Evolutionary conservation across 108 stramenopile genomes (phyloP), one percentile per base, ranked within the genome.

Genomic region (Conticribra guillardii): DNA sequence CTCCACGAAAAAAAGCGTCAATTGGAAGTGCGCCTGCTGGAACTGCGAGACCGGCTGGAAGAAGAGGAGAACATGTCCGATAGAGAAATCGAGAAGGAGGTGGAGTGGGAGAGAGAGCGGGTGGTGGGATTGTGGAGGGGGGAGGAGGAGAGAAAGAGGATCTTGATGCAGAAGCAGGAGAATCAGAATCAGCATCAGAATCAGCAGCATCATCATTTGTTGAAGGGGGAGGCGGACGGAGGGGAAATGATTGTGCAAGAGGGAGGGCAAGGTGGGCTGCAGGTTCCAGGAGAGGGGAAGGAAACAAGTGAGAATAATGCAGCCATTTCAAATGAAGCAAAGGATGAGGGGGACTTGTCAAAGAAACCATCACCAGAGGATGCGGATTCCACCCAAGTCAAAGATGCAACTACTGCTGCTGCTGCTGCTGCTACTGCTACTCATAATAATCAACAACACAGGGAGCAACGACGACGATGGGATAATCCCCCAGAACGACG

Each of bases 11-110:
- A 81, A 57, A 80, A 77, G 26, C 80, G 91, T 4, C 69, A 67
- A 53, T 47, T 96, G 47, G 95, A 96, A 67, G 87, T 86, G 48
- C 58, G 75, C 8, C 53, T 96, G 65, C 53, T 96, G 75, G 89
- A 90, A 32, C 33, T 89, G 66, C 80, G 89, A 21, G 89, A 93
- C 63, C 79, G 81, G 4, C 45, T 93, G 65, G 95, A 96, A 69
- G 87, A 89, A 26, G 33, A 68, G 56, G 86, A 84, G 30, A 62
- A 59, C 7, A 58, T 82, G 62, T 50, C 59, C 1, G 82, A 82
- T 8, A 71, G 72, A 15, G 84, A 93, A 55, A 89, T 96, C 59
- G 89, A 92, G 51, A 52, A 61, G 48, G 77, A 85, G 46, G 71
- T 96, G 49, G 51, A 56, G 1, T 27, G 67, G 52, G 91, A 90